Evolutionary conservation across 257 asterid genomes (phyloP).

Genomic region (Buddleja alternifolia): DNA sequence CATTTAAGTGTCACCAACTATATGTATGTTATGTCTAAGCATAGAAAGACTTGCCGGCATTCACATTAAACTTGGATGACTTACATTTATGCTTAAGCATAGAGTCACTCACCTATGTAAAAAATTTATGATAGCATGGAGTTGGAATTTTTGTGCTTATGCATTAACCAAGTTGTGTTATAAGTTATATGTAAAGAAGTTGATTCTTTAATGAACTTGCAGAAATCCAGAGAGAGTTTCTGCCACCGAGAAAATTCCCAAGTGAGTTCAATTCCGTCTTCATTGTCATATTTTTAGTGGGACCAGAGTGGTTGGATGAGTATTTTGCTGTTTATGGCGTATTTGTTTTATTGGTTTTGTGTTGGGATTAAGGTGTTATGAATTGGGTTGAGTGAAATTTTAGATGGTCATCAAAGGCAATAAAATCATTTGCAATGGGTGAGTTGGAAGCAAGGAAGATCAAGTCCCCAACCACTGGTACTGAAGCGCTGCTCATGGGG

Average conservation of each 20-base stretch:
- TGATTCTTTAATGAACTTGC: slow-evolving; percentile 31
- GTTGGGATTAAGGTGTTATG: slow-evolving; percentile 38
- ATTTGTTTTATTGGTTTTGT: slow-evolving; percentile 30
- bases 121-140: background rate
- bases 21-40: no score
- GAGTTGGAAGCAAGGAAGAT: slow-evolving; percentile 80
- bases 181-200: slow-evolving; percentile 6
- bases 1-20: background rate
- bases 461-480: slow-evolving; percentile 55
- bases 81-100: background rate
- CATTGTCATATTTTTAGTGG: background rate
- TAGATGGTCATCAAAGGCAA: slow-evolving; percentile 82
- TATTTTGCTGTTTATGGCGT: slow-evolving; percentile 12
- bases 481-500: slow-evolving; percentile 76
- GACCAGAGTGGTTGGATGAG: slow-evolving; percentile 16
- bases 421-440: slow-evolving; percentile 66
- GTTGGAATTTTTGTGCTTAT: background rate
- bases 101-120: background rate
- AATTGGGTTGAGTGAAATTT: slow-evolving; percentile 40
- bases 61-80: no score
- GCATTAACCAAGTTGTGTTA: background rate
- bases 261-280: slow-evolving; percentile 43
- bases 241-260: slow-evolving; percentile 52
- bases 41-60: no score
- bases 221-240: slow-evolving; percentile 54